These are phyloP conservation scores for Lachnellula arida DNA, from an alignment of 2,329 filamentous ascomycete species.

Conservation along the genomic window DNA sequence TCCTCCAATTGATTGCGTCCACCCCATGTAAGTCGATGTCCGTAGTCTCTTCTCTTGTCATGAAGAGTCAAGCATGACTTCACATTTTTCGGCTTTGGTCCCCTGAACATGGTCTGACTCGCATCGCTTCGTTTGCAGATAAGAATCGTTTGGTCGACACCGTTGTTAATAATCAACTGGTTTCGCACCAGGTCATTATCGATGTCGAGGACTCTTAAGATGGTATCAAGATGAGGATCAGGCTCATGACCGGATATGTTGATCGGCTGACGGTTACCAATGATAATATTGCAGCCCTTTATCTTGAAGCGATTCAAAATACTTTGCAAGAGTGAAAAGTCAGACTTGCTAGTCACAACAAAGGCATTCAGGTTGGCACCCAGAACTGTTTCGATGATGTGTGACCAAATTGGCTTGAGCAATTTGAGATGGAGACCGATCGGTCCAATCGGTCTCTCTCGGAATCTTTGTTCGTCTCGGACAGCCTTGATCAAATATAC, in stretches of 20 bases:
- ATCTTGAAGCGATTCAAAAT: constrained; percentile 57
- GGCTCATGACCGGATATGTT: constrained; percentile 69
- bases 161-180: constrained; percentile 75
- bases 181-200: constrained; percentile 74
- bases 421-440: constrained; percentile 75
- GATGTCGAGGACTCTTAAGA: constrained; percentile 75
- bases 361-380: constrained; percentile 70
- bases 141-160: constrained; percentile 80
- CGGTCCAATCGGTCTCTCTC: constrained; percentile 72
- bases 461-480: constrained; percentile 63
- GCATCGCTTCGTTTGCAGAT: constrained; percentile 65
- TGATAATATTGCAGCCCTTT: constrained; percentile 53
- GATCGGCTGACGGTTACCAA: constrained; percentile 52
- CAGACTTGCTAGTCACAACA: constrained; percentile 71
- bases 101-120: constrained; percentile 62
- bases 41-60: constrained; percentile 55
- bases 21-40: constrained; percentile 52
- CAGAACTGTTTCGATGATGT: constrained; percentile 72
- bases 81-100: constrained; percentile 60
- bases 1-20: constrained; percentile 39
- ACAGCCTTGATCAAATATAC: constrained; percentile 63
- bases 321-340: constrained; percentile 62
- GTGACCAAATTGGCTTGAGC: constrained; percentile 75
- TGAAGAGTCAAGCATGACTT: constrained; percentile 66
- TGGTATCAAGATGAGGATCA: constrained; percentile 65